Conservation (phyloP, 2,329 filamentous ascomycete species). For the Claviceps maximensis region DNA sequence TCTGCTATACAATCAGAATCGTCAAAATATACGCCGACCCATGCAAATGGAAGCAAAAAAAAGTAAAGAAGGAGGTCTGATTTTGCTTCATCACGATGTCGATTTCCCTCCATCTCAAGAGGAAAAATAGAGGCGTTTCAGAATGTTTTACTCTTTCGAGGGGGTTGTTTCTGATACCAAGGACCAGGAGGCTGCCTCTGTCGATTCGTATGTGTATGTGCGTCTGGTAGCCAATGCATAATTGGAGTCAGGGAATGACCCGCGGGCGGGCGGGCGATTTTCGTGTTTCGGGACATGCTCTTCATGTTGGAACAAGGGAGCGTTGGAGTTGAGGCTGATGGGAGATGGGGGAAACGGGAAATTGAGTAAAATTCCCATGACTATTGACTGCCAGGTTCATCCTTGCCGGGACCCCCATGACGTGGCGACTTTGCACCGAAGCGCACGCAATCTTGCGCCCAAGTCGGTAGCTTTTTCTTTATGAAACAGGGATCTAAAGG, state of each 20-base stretch:
- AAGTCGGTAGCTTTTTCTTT: neutral
- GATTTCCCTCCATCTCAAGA: neutral
- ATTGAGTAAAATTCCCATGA: neutral
- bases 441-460: neutral
- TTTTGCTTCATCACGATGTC: neutral
- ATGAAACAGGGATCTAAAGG: too few relatives aligned
- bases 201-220: too few relatives aligned
- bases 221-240: neutral
- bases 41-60: neutral
- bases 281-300: neutral
- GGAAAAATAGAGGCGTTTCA: neutral
- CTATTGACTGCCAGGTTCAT: neutral
- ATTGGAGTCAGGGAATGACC: neutral
- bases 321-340: neutral
- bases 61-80: neutral
- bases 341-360: neutral
- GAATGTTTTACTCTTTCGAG: neutral
- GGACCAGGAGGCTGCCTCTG: too few relatives aligned
- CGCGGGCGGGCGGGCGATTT: too few relatives aligned
- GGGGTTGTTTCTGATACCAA: neutral
- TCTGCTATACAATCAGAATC: neutral
- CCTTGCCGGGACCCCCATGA: neutral
- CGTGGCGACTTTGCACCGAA: neutral
- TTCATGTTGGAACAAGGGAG: neutral
- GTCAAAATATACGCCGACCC: neutral